Evolutionary conservation across 2,329 filamentous ascomycete genomes (phyloP), one percentile per base, ranked within the genome.

Genomic region (Blastomyces percursus): DNA sequence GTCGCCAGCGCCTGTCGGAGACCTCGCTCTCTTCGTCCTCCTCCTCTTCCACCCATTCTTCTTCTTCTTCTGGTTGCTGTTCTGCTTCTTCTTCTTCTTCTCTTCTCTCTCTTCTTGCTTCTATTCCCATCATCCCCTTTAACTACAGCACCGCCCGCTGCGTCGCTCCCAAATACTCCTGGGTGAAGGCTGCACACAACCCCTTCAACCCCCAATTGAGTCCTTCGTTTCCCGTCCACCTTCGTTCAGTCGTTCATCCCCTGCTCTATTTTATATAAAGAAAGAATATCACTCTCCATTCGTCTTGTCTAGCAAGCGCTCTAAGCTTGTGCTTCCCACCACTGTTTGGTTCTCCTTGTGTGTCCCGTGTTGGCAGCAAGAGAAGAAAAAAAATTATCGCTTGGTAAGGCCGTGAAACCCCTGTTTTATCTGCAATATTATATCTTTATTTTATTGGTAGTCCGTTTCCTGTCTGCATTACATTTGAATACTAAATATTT

Each of bases 61-160:
- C 40, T 50, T 71, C 71, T 70, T 73, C 70, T 70, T 66, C 50
- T 50, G n/a, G n/a, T n/a, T 55, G 57, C 21, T 50, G 1, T 59
- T 59, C 44, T 50, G 32, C 40, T 50, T 21, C 40, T 59, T 60
- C 54, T 65, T 60, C 46, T 54, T 24, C 55, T 42, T 55, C 58
- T 46, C n/a, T 67, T 71, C 71, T 70, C 69, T 69, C 73, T 71
- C 71, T 70, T 73, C 70, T 71, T 67, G 30, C 59, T 63, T 61
- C 65, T 60, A 60, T 32, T 54, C 59, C 65, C 64, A 4, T 61
- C 46, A 30, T 30, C 61, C 40, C 40, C 52, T 61, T 60, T 35
- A 40, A 24, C 11, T 42, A n/a, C 40, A 38, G 35, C 35, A 38
- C 9, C 7, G 35, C n/a, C n/a, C n/a, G n/a, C n/a, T 38, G 35